phyloP scores from a whole-genome alignment of 139 green algal species.

The Ettlia oleoabundans region DNA sequence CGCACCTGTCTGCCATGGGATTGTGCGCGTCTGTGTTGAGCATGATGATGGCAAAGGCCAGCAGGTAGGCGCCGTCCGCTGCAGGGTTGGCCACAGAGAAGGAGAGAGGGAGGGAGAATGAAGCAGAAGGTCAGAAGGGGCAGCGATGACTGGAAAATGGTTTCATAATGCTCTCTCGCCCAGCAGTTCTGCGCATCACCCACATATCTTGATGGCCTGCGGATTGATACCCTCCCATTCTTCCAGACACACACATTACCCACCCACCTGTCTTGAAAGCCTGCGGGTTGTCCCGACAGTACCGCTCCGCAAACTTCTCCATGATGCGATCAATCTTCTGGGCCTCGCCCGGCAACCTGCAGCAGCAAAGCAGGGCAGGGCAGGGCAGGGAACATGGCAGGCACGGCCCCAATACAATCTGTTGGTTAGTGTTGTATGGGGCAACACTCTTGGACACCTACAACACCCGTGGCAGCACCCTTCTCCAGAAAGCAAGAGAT shows the following conservation, averaged over 20 bases:
- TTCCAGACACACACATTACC: too few species aligned
- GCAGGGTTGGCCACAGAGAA: background rate
- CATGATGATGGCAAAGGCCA: slow-evolving; percentile 95
- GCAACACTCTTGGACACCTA: too few species aligned
- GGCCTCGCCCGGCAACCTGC: slow-evolving; percentile 91
- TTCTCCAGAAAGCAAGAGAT: too few species aligned
- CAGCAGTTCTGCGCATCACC: too few species aligned
- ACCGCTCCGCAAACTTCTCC: slow-evolving; percentile 93
- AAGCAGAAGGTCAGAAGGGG: background rate
- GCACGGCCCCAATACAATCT: too few species aligned
- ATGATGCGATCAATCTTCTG: slow-evolving; percentile 99
- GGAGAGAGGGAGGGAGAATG: background rate
- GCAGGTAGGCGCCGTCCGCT: slow-evolving; percentile 88
- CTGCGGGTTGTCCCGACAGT: slow-evolving; percentile 75
- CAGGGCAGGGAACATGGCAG: too few species aligned
- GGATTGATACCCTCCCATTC: background rate
- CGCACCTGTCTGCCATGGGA: slow-evolving; percentile 78
- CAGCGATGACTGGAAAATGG: background rate
- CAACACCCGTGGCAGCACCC: too few species aligned
- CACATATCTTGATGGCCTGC: too few species aligned
- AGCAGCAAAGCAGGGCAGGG: background rate
- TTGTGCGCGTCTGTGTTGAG: slow-evolving; percentile 98
- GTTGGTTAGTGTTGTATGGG: too few species aligned
- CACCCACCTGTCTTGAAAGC: slow-evolving; percentile 59
- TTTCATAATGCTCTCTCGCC: too few species aligned